Base-by-base conservation (phyloP, 148 eudicot species). In the Camellia granthamiana region DNA sequence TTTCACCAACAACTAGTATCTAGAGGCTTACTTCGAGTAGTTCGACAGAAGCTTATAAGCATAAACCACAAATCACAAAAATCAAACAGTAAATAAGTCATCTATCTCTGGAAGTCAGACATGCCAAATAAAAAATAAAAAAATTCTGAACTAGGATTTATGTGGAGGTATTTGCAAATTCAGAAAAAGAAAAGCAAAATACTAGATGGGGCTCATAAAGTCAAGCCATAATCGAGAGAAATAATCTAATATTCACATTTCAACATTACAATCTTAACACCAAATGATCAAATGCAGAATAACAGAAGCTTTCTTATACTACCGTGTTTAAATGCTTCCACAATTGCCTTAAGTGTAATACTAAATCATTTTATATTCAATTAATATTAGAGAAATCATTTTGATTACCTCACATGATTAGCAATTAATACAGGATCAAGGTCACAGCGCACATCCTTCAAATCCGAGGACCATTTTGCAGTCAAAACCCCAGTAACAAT, bases 391-490 rank as follows among this genome's bases (percentile, higher is more conserved):
- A 62, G 70, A 19, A 72, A 52, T 52, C 63, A 73, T 30, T 66
- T 21, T 63, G 9, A 55, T 75, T 81, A 89, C 91, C 91, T 89
- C 65, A 92, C 88, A 83, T 88, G 82, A 82, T 96, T 96, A 60
- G 98, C 99, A 72, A 93, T 87, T 79, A 96, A 66, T 75, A 91
- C 88, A 78, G 99, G 99, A 63, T 93, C 97, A 78, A 96, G 98
- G 87, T 96, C 94, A 81, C 97, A 96, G 12, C 98, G 92, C 42
- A 96, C 99, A 74, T 91, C 98, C 88, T 85, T 96, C 85, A 92
- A 79, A 81, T 90, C 99, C 16, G 99, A 77, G 46, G 98, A 91
- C 99, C 98, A 96, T 78, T 89, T 96, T 69, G 97, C 94, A 74
- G 95, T 96, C 81, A 96, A 78, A 81, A 93, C 85, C 43, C 99